These are phyloP conservation scores for Talaromyces sp. DNA, from an alignment of 2,329 filamentous ascomycete genomes.

Conservation along the genomic window DNA sequence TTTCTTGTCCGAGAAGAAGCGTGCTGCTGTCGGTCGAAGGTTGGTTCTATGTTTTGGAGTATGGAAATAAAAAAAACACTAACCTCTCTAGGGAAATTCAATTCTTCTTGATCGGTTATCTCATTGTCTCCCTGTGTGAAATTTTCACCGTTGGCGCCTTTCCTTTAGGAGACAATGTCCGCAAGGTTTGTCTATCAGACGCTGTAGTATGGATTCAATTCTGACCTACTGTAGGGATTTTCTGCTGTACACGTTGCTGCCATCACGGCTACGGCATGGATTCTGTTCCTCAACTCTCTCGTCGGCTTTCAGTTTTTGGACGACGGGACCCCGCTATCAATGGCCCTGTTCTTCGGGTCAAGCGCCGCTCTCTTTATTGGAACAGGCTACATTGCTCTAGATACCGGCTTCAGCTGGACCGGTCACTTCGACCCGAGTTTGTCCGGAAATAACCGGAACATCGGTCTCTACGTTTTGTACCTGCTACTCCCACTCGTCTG, in stretches of 20 bases:
- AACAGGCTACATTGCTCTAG: conserved; percentile 90
- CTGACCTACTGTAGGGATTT: conserved; percentile 57
- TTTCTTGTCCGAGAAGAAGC: conserved; percentile 78
- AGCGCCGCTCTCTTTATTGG: conserved; percentile 72
- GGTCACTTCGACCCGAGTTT: conserved; percentile 63
- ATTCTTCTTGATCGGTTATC: conserved; percentile 79
- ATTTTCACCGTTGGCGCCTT: conserved; percentile 94
- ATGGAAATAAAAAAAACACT: neutral
- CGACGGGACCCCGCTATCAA: conserved; percentile 79
- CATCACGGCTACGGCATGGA: conserved; percentile 83
- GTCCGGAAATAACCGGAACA: conserved; percentile 57
- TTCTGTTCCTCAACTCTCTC: conserved; percentile 82
- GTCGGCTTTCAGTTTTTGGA: conserved; percentile 93
- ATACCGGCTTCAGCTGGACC: conserved; percentile 85
- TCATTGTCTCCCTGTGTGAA: conserved; percentile 86
- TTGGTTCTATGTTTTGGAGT: conserved; percentile 35
- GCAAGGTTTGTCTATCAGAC: conserved; percentile 51
- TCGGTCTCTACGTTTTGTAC: conserved; percentile 90
- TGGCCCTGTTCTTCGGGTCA: conserved; percentile 69
- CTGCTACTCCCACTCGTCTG: conserved; percentile 84
- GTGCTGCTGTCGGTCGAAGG: conserved; percentile 90
- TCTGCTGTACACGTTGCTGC: conserved; percentile 84
- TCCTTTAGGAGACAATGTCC: conserved; percentile 63
- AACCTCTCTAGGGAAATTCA: conserved; percentile 80
- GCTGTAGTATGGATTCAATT: neutral